These are phyloP conservation scores for Corrigiola litoralis DNA, from an alignment of 179 eudicot genomes.

Conservation along the genomic window DNA sequence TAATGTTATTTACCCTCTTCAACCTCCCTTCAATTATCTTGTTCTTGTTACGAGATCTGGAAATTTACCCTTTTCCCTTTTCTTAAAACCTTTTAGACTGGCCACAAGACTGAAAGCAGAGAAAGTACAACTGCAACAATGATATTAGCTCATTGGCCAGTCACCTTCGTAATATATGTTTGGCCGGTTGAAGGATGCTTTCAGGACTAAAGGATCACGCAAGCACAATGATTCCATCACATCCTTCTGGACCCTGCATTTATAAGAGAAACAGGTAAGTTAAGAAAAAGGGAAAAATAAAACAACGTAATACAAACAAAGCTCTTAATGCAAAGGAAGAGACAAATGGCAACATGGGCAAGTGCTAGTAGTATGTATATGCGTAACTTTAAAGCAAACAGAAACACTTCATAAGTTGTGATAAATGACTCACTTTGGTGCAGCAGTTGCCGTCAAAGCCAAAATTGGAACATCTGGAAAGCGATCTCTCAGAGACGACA, in stretches of 20 bases:
- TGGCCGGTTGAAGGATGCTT: slow-evolving; percentile 90
- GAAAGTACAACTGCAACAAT: neutral
- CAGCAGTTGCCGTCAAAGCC: slow-evolving; percentile 98
- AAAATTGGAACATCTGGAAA: slow-evolving; percentile 75
- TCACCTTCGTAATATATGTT: slow-evolving; percentile 91
- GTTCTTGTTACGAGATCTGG: neutral
- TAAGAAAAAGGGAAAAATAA: neutral
- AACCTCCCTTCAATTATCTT: neutral
- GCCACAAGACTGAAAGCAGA: neutral
- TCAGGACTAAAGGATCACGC: slow-evolving; percentile 63
- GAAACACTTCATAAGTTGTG: neutral
- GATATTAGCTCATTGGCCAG: slow-evolving; percentile 17
- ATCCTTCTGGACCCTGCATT: slow-evolving; percentile 83
- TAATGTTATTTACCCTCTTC: neutral
- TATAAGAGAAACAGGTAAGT: slow-evolving; percentile 10
- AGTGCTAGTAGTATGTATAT: neutral
- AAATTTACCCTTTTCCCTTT: neutral
- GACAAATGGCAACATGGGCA: neutral
- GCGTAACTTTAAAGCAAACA: neutral
- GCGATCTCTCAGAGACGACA: slow-evolving; percentile 65
- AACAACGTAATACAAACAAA: neutral
- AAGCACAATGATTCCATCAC: slow-evolving; percentile 72
- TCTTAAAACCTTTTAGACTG: neutral
- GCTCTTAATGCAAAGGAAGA: neutral
- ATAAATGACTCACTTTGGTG: slow-evolving; percentile 66